phyloP scores from a whole-genome alignment of 2,329 filamentous ascomycete genomes.

The Colletotrichum simmondsii region DNA sequence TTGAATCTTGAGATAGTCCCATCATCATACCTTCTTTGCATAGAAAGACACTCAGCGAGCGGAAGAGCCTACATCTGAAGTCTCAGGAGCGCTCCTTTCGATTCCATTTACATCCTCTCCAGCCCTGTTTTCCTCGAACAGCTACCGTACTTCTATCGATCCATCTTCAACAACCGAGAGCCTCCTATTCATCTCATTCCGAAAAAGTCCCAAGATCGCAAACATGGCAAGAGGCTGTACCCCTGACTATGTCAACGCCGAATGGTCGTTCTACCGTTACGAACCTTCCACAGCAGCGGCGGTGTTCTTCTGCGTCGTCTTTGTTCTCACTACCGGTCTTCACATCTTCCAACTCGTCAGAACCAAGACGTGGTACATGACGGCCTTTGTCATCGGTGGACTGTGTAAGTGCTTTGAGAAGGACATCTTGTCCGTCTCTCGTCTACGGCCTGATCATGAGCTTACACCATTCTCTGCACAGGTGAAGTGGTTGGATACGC shows the following conservation, averaged over 20 bases:
- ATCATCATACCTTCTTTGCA: neutral
- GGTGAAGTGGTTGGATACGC: constrained; percentile 30
- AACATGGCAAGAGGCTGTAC: constrained; percentile 18
- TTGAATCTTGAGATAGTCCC: neutral
- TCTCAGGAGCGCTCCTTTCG: neutral
- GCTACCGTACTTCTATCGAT: too few relatives aligned
- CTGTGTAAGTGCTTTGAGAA: constrained; percentile 19
- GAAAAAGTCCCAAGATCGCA: too few relatives aligned
- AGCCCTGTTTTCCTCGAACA: too few relatives aligned
- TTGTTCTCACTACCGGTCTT: constrained; percentile 13
- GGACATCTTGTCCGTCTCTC: neutral
- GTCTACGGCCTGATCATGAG: neutral
- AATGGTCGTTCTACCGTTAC: constrained; percentile 27
- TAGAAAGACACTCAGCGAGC: neutral
- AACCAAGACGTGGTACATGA: constrained; percentile 33
- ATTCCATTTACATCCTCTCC: too few relatives aligned
- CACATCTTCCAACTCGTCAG: constrained; percentile 25
- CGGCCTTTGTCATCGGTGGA: constrained; percentile 29
- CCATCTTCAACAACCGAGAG: too few relatives aligned
- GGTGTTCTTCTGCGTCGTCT: constrained; percentile 25
- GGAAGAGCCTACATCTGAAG: neutral
- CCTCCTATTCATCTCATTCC: neutral
- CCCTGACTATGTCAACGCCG: constrained; percentile 17
- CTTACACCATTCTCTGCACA: neutral
- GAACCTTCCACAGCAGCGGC: constrained; percentile 31